These are phyloP conservation scores for Posidonia australis DNA, from an alignment of 106 monocot genomes.

Conservation along the genomic window DNA sequence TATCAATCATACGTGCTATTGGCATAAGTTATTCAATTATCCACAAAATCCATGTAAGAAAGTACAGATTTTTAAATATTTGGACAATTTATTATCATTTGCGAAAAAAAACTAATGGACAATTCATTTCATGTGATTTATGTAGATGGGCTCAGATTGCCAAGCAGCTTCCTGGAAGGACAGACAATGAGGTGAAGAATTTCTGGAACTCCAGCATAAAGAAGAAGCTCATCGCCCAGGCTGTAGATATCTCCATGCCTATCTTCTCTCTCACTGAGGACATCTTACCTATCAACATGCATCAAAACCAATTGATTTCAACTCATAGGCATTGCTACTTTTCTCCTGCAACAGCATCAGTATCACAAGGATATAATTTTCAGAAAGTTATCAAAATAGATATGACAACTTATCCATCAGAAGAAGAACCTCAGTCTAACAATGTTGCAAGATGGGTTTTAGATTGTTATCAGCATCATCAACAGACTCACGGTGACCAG, in stretches of 20 bases:
- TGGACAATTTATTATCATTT: not conserved
- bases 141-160: conserved; percentile 80
- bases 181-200: conserved; percentile 86
- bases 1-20: no score
- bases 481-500: not conserved
- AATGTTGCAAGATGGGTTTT: conserved; percentile 2
- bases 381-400: no score
- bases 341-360: no score
- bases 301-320: not conserved
- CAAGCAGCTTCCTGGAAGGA: conserved; percentile 74
- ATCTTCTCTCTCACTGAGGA: conserved; percentile 5
- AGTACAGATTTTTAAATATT: no score
- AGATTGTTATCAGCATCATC: conserved; percentile 1
- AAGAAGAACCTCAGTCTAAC: no score
- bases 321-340: conserved; percentile 7
- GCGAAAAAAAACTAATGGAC: not conserved
- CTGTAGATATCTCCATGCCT: conserved; percentile 13
- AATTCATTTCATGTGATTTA: not conserved
- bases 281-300: not conserved
- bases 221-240: conserved; percentile 57
- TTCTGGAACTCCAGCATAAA: conserved; percentile 83
- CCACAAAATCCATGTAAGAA: no score
- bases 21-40: no score
- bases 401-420: no score
- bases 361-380: no score